phyloP scores from a whole-genome alignment of 768 basidiomycete genomes.

The Daedaleopsis nitida region DNA sequence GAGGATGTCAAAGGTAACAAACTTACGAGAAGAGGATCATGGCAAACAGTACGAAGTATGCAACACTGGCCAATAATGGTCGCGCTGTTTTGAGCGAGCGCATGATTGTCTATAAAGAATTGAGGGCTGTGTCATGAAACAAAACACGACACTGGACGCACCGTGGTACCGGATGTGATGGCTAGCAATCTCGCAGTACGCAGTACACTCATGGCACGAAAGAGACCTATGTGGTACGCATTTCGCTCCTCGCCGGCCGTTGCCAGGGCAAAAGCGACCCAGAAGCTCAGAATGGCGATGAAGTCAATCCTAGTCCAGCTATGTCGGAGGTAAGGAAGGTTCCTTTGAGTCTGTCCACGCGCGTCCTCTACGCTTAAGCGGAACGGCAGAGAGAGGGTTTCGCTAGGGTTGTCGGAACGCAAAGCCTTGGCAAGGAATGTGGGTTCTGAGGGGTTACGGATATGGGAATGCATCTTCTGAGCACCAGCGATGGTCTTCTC shows the following conservation, averaged over 20 bases:
- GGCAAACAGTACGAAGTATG: slow-evolving; percentile 91
- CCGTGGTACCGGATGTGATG: slow-evolving; percentile 90
- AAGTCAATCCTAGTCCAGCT: slow-evolving; percentile 92
- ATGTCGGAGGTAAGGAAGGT: slow-evolving; percentile 88
- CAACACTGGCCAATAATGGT: slow-evolving; percentile 86
- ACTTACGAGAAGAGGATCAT: slow-evolving; percentile 85
- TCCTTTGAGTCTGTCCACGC: slow-evolving; percentile 58
- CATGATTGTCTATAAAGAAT: slow-evolving; percentile 70
- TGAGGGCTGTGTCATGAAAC: neutral
- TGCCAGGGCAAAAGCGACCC: slow-evolving; percentile 79
- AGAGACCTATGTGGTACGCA: slow-evolving; percentile 75
- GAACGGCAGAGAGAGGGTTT: slow-evolving; percentile 59
- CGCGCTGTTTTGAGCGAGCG: slow-evolving; percentile 88
- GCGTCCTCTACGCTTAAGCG: slow-evolving; percentile 57
- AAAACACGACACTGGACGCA: slow-evolving; percentile 38
- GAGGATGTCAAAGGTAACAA: neutral
- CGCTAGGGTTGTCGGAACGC: slow-evolving; percentile 46
- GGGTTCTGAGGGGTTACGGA: slow-evolving; percentile 48
- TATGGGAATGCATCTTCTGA: slow-evolving; percentile 39
- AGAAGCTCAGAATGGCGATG: slow-evolving; percentile 83
- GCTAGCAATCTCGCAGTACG: slow-evolving; percentile 81
- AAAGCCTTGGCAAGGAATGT: slow-evolving; percentile 54
- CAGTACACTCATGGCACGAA: slow-evolving; percentile 86
- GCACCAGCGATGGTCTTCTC: slow-evolving; percentile 37
- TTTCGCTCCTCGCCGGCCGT: slow-evolving; percentile 68